Evolutionary conservation across 1,284 basidiomycete genomes (phyloP), one percentile per base, ranked within the genome.

Genomic region (Cryptococcus sp.): DNA sequence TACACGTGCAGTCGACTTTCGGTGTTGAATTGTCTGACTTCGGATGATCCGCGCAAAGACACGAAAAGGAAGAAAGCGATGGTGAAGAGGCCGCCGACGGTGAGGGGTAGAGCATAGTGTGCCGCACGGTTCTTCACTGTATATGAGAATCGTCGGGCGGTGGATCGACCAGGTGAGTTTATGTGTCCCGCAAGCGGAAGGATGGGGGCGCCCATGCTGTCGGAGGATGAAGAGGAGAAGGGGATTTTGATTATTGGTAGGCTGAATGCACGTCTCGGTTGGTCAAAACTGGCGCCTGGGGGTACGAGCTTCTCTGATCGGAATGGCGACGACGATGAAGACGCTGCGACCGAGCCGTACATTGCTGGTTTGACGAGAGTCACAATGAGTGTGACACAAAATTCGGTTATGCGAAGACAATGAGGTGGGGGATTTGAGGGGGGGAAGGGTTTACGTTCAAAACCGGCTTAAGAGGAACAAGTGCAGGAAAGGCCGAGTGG

Each of bases 111-210:
- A 15, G 65, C 52, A 52, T 68, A 52, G 38, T 58, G 63, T 1
- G 52, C 47, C 17, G 58, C 60, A 8, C 70, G 64, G 27, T 41
- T 60, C 49, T 70, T 70, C 48, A 72, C 39, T n/a, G 53, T 64
- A 46, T 69, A 69, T 1, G 67, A 68, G 42, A 72, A 20, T 22
- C 70, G 62, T 27, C 67, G 59, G 20, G 63, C 63, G 22, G 59
- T 55, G 17, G 61, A 61, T 17, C 62, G 54, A 27, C 27, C 45
- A 35, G 58, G 50, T 16, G 58, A 56, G 23, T 19, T 40, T 10
- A 19, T 5, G 25, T 27, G 25, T 16, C 20, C 23, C 6, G 42
- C 15, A 20, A 27, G 27, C 3, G 46, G 42, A 7, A 45, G 22
- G 6, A 45, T 45, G 30, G 30, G 30, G 10, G 30, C 8, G 30